Conservation (phyloP, 768 basidiomycete genomes). For the Cystofilobasidium bisporidii region DNA sequence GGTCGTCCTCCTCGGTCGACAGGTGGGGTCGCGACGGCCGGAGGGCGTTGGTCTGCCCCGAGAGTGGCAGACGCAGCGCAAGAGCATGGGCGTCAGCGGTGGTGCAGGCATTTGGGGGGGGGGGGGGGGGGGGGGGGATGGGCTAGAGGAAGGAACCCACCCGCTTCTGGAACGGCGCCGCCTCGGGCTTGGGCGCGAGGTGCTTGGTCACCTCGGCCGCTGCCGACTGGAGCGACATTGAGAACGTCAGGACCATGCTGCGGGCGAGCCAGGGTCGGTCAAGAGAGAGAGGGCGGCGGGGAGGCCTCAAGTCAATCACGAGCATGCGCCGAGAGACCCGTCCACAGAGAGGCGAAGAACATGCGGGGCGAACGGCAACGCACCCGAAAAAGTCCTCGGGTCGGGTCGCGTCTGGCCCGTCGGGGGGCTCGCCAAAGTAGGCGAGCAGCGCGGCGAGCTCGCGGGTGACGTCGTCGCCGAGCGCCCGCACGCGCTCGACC, state of each 20-base stretch:
- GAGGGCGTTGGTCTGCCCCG: conserved; percentile 39
- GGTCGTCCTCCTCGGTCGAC: conserved; percentile 23
- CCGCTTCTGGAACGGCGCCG: background rate
- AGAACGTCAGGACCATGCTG: conserved; percentile 27
- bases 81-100: too few relatives aligned
- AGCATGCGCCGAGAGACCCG: too few relatives aligned
- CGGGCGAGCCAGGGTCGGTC: background rate
- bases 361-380: background rate
- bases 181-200: background rate
- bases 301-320: too few relatives aligned
- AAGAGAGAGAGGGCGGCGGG: too few relatives aligned
- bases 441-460: conserved; percentile 54
- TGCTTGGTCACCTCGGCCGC: conserved; percentile 35
- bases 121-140: too few relatives aligned
- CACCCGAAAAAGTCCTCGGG: conserved; percentile 67
- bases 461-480: conserved; percentile 50
- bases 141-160: too few relatives aligned
- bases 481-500: conserved; percentile 57
- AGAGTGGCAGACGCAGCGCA: too few relatives aligned
- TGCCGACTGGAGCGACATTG: conserved; percentile 34
- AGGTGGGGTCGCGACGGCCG: conserved; percentile 24
- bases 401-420: conserved; percentile 55
- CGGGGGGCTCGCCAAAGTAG: conserved; percentile 71
- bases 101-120: too few relatives aligned
- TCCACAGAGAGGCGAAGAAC: background rate